Conservation (phyloP, 2,329 filamentous ascomycete species). For the Sclerotinia glacialis region DNA sequence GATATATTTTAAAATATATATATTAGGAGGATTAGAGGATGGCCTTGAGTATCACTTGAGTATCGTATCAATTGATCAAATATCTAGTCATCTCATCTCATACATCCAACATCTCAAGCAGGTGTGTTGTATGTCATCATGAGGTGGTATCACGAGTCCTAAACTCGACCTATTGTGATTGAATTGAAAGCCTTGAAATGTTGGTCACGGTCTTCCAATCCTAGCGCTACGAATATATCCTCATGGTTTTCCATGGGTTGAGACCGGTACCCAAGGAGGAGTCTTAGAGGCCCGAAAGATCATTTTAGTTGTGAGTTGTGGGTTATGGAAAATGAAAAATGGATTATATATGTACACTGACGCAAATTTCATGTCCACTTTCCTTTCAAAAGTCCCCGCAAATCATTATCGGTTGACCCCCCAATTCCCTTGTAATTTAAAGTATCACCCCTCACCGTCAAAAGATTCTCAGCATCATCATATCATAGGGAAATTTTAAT, state of each 20-base stretch:
- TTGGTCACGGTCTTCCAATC: conserved; percentile 1
- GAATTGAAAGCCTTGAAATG: too few species aligned
- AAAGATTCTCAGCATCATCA: background rate
- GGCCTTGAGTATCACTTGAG: too few species aligned
- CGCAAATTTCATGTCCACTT: background rate
- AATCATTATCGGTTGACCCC: background rate
- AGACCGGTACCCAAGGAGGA: background rate
- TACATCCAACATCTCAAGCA: background rate
- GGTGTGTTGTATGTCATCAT: background rate
- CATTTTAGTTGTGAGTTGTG: too few species aligned
- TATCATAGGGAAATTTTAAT: background rate
- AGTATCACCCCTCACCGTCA: conserved; percentile 9
- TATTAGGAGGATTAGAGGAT: too few species aligned
- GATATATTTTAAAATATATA: too few species aligned
- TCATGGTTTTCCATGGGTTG: background rate
- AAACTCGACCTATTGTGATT: background rate
- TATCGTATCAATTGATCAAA: too few species aligned
- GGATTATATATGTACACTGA: conserved; percentile 6
- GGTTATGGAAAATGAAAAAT: background rate
- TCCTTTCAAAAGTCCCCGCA: background rate
- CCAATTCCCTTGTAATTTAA: background rate
- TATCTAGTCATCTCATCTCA: too few species aligned
- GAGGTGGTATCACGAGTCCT: background rate
- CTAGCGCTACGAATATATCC: background rate
- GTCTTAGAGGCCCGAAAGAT: conserved; percentile 5